Evolutionary conservation across 179 eudicot genomes (phyloP), one percentile per base, ranked within the genome.

Genomic region (Spergularia azorica): DNA sequence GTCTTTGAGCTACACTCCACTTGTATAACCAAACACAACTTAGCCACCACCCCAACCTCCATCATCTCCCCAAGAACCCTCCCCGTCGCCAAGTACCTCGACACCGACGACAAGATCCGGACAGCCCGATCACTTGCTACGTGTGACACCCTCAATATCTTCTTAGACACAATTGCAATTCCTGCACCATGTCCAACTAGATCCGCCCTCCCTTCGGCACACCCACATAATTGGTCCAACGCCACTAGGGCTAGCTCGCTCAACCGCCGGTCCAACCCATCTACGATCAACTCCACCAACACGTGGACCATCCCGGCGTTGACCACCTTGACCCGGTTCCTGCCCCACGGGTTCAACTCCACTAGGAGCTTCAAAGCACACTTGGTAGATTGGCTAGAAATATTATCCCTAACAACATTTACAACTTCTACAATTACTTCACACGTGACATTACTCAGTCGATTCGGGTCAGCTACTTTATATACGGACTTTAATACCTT

Each of bases 121-220:
- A 90, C 92, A 7, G 86, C 97, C 63, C 87, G 83, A 21, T 89
- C 88, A 10, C 90, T 87, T 2, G 85, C 91, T 36, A 72, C 72
- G 60, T 80, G 81, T 2, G 93, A 91, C 17, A 89, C 89, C 58
- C 87, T 76, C 57, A 90, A 26, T 48, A 95, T 77, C 77, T 91
- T 95, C 79, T 93, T 90, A 3, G 95, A 77, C 60, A 95, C 82
- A 0, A 88, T 86, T 0, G 89, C 91, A 18, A 95, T 73, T 16
- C 92, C 95, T 11, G 91, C 70, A 8, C 80, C 86, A 18, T 94
- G 98, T 15, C 86, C 89, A 0, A 83, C 74, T 1, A 95, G 79
- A 3, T 84, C 98, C 56, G 92, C 81, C 76, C 97, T 82, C 14
- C 97, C 98, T 5, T 95, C 97, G 0, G 97, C 95, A 57, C 93